Percentiles rank a stretch among this genome's conserved stretches.
phyloP scores from a whole-genome alignment of 805 yeast species.

The Cyberlindnera japonica region DNA sequence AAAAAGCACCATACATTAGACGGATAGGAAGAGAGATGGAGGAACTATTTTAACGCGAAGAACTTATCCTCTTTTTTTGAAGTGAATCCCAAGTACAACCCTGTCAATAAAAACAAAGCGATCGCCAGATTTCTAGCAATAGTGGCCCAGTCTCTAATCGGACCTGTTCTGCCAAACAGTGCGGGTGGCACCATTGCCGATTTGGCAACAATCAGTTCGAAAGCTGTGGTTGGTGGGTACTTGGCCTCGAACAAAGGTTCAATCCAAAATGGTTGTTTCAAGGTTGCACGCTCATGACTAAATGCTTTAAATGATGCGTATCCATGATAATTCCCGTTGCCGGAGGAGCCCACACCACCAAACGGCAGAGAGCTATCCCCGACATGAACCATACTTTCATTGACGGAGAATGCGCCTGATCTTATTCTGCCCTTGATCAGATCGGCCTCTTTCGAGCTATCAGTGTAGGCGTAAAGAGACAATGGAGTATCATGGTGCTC shows the following conservation, averaged over 20 bases:
- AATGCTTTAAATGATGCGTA: conserved; percentile 60
- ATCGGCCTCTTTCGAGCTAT: conserved; percentile 42
- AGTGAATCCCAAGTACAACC: conserved; percentile 17
- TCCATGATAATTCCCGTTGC: conserved; percentile 83
- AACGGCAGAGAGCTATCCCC: conserved; percentile 69
- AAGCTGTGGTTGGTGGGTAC: conserved; percentile 55
- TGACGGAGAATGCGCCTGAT: conserved; percentile 48
- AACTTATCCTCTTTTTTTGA: conserved; percentile 11
- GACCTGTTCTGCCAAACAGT: conserved; percentile 36
- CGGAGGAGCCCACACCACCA: conserved; percentile 89
- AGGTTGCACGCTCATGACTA: conserved; percentile 66
- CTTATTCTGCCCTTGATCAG: conserved; percentile 51
- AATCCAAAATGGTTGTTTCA: conserved; percentile 61
- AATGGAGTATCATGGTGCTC: conserved; percentile 68
- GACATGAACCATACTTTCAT: conserved; percentile 71
- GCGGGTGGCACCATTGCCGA: conserved; percentile 31
- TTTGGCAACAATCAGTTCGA: conserved; percentile 30
- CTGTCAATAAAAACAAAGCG: conserved; percentile 11
- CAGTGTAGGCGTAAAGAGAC: conserved; percentile 69
- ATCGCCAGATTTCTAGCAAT: conserved; percentile 16
- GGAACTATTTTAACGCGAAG: background rate
- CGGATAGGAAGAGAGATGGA: background rate
- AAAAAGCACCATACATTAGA: background rate
- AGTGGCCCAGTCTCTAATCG: conserved; percentile 22
- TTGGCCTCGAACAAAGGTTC: conserved; percentile 58